Conservation (phyloP, 306 rosid species). For the Vicia villosa region DNA sequence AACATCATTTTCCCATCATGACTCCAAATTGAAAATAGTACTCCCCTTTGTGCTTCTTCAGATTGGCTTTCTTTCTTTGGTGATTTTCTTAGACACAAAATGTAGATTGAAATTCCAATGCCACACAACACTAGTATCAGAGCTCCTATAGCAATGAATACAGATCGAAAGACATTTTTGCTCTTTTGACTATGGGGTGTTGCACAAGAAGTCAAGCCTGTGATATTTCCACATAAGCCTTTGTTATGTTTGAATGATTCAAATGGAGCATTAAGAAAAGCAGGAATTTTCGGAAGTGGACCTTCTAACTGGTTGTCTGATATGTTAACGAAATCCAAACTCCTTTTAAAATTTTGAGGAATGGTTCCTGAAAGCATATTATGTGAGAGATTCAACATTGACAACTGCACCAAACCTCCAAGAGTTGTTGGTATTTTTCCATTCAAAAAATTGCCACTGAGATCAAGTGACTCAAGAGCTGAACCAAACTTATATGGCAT, state of each 20-base stretch:
- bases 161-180: neutral
- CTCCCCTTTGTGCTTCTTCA: constrained; percentile 15
- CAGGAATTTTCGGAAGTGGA: constrained; percentile 37
- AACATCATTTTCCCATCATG: constrained; percentile 38
- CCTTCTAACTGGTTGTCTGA: constrained; percentile 46
- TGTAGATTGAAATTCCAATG: constrained; percentile 28
- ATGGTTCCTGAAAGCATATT: constrained; percentile 48
- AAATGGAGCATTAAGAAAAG: constrained; percentile 29
- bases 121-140: constrained; percentile 13
- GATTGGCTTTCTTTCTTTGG: neutral
- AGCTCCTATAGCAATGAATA: constrained; percentile 6
- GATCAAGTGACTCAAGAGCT: constrained; percentile 45
- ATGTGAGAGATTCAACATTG: constrained; percentile 47
- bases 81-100: neutral
- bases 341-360: constrained; percentile 38
- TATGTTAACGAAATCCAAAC: constrained; percentile 41
- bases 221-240: constrained; percentile 40
- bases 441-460: constrained; percentile 40
- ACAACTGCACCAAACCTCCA: constrained; percentile 35
- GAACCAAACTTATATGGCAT: constrained; percentile 33
- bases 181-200: neutral
- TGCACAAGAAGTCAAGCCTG: constrained; percentile 29
- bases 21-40: constrained; percentile 34
- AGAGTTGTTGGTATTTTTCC: constrained; percentile 40
- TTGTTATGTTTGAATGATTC: constrained; percentile 35